Base-by-base conservation (phyloP, 306 rosid species). In the Cucurbita ficifolia region DNA sequence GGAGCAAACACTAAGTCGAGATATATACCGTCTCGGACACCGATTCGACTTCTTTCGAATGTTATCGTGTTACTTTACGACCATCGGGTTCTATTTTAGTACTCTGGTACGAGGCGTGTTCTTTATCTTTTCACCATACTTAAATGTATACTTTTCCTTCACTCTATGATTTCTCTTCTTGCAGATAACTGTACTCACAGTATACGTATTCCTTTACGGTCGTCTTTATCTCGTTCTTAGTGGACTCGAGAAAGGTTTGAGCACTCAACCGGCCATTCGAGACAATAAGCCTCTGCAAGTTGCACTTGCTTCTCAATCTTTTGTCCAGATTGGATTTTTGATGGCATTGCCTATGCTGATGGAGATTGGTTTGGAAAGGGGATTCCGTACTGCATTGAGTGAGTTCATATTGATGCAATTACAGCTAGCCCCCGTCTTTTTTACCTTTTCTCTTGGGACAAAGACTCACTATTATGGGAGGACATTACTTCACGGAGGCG, bases 231-330 rank as follows among this genome's bases (percentile, higher is more conserved):
- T 94, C 7, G 98, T 94, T 74, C 95, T 94, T 45, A 94, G 98
- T 61, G 98, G 98, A 49, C 98, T 94, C 59, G 97, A 94, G 84
- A 88, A 94, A 82, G 96, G 96, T 72, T 78, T 94, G 84, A 87
- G 86, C 62, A 85, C 86, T 54, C 87, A 87, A 73, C 82, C 71
- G 59, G 96, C 92, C 8, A 83, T 94, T 80, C 86, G 97, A 74
- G 96, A 94, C 83, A 94, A 94, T 76, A 89, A 88, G 73, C 96
- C 98, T 79, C 97, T 94, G 86, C 98, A 90, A 86, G 97, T 94
- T 45, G 98, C 98, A 48, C 98, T 94, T 4, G 97, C 90, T 58
- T 94, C 98, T 43, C 98, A 94, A 81, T 87, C 98, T 14, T 90
- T 94, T 84, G 97, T 94, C 75, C 98, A 94, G 76, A 90, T 94